These are phyloP conservation scores for Rhododendron henanense DNA, from an alignment of 148 eudicot genomes.

Conservation along the genomic window DNA sequence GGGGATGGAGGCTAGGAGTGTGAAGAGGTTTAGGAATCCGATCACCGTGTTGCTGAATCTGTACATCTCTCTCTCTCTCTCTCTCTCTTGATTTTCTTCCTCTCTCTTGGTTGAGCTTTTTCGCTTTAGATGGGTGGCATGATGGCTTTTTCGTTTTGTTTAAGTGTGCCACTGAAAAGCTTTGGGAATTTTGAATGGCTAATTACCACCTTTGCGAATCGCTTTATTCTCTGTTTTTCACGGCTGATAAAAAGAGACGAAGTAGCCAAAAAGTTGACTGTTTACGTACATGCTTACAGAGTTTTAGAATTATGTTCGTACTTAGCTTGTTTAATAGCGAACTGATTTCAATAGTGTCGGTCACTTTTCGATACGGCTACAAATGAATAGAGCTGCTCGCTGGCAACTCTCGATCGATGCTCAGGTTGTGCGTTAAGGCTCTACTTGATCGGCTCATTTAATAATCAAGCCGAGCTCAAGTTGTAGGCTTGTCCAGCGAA, in stretches of 20 bases:
- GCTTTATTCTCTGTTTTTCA: neutral
- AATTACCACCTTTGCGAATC: neutral
- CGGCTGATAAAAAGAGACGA: neutral
- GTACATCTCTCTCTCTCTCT: slow-evolving; percentile 35
- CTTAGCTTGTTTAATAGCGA: neutral
- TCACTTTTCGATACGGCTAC: no score
- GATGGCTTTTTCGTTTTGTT: neutral
- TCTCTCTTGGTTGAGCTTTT: neutral
- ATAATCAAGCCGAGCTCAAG: no score
- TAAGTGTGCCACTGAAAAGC: neutral
- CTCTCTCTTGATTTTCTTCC: no score
- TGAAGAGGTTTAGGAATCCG: slow-evolving; percentile 79
- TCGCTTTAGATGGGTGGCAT: neutral
- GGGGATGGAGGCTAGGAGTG: slow-evolving; percentile 75
- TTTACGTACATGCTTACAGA: no score
- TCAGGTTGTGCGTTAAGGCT: no score
- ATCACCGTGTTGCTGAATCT: slow-evolving; percentile 81
- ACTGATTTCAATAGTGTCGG: no score
- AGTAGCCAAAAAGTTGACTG: neutral
- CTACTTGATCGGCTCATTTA: no score
- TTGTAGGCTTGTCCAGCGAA: no score
- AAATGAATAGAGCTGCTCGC: no score
- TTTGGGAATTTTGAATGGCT: neutral
- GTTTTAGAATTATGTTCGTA: neutral
- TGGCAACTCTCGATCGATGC: no score